A percentile compares a stretch with the other conserved stretches of the same genome.
These are phyloP conservation scores for Lecanicillium sp. DNA, from an alignment of 2,329 filamentous ascomycete genomes.

Conservation along the genomic window DNA sequence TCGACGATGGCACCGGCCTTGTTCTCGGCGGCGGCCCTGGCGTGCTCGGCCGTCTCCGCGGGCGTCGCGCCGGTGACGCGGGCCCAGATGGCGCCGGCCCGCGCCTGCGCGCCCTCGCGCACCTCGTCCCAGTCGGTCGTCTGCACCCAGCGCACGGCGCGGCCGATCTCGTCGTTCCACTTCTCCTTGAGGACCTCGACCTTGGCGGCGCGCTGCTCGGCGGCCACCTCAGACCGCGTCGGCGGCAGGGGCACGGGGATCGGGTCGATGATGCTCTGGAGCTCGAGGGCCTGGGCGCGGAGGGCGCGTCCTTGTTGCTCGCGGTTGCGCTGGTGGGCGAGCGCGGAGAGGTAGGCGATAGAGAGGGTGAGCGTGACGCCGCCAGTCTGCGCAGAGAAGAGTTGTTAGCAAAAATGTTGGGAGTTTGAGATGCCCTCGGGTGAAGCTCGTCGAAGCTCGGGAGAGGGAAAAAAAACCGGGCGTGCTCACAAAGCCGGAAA, in stretches of 20 bases:
- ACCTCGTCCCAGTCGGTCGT: constrained; percentile 59
- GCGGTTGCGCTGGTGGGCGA: constrained; percentile 64
- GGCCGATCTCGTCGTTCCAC: constrained; percentile 71
- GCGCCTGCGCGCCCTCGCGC: constrained; percentile 51
- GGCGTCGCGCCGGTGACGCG: constrained; percentile 30
- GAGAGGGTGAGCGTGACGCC: constrained; percentile 71
- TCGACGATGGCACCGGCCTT: constrained; percentile 25
- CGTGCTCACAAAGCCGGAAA: constrained; percentile 62
- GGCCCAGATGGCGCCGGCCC: constrained; percentile 39
- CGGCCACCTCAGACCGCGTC: constrained; percentile 44
- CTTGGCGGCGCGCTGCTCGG: constrained; percentile 48
- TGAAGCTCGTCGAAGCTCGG: not conserved
- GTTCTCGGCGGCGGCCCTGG: constrained; percentile 27
- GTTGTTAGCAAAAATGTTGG: not conserved
- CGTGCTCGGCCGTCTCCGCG: constrained; percentile 20
- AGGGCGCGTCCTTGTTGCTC: constrained; percentile 51
- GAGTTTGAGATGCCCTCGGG: not conserved
- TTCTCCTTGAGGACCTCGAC: constrained; percentile 65
- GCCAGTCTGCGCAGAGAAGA: constrained; percentile 51
- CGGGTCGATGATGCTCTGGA: constrained; percentile 48
- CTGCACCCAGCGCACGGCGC: constrained; percentile 60
- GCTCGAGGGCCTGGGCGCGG: constrained; percentile 49
- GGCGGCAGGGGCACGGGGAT: constrained; percentile 41
- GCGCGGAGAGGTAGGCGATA: constrained; percentile 64
- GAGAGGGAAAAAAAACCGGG: not conserved